A percentile compares a stretch with the other conserved stretches of the same genome.
These are phyloP conservation scores for Helotiales sp. DNA, from an alignment of 2,329 filamentous ascomycete genomes.

Conservation along the genomic window DNA sequence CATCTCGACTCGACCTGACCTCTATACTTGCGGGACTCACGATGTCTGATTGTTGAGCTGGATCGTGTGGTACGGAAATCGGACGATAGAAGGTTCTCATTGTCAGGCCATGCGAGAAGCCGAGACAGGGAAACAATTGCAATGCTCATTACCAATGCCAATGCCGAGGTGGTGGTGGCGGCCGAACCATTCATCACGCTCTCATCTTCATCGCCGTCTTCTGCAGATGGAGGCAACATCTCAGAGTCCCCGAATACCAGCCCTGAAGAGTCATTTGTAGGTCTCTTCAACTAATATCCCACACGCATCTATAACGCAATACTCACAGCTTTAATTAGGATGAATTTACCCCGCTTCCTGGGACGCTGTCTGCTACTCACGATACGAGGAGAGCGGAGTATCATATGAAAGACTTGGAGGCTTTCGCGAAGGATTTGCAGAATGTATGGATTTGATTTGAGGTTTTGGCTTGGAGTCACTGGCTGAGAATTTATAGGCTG, in stretches of 20 bases:
- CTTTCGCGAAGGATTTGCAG: conserved; percentile 20
- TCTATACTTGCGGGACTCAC: not conserved
- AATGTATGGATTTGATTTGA: not conserved
- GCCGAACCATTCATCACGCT: conserved; percentile 16
- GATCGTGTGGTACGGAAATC: not conserved
- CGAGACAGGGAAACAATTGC: not conserved
- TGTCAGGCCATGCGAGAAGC: not conserved
- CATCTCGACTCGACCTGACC: not conserved
- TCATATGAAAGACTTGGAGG: conserved; percentile 21
- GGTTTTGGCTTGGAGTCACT: not conserved
- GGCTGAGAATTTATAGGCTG: conserved; percentile 26
- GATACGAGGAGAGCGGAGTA: conserved; percentile 20
- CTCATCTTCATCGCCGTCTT: conserved; percentile 1
- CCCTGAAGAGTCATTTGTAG: conserved; percentile 17
- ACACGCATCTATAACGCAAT: no score
- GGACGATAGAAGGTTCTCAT: not conserved
- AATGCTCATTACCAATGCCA: not conserved
- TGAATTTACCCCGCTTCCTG: conserved; percentile 18
- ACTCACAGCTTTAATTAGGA: conserved; percentile 11
- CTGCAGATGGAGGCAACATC: conserved; percentile 2
- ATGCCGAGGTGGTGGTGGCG: not conserved
- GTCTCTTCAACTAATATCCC: no score
- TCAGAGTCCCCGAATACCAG: conserved; percentile 14
- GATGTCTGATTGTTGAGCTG: not conserved
- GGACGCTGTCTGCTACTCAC: conserved; percentile 13